Conservation (phyloP, 2,329 filamentous ascomycete genomes). For the Dactylellina haptotyla region DNA sequence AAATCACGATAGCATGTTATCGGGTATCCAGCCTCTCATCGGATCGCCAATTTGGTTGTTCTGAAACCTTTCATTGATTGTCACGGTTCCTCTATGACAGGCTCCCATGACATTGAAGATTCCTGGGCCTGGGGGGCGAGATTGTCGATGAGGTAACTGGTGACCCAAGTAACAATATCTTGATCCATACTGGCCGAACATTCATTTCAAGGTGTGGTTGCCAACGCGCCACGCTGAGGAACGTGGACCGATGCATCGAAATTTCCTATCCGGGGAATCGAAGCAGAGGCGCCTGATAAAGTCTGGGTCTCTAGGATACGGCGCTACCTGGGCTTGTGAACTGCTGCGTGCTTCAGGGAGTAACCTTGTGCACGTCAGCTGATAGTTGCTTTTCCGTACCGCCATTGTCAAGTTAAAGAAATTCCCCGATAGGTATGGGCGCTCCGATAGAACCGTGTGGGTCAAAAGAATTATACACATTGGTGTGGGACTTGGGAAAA, state of each 20-base stretch:
- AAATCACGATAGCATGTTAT: slow-evolving; percentile 44
- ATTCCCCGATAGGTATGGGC: slow-evolving; percentile 52
- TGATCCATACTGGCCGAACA: slow-evolving; percentile 43
- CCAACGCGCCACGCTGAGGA: slow-evolving; percentile 52
- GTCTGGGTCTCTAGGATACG: slow-evolving; percentile 31
- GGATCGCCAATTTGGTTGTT: slow-evolving; percentile 47
- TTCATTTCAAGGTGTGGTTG: slow-evolving; percentile 49
- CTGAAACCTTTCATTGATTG: slow-evolving; percentile 52
- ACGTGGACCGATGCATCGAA: slow-evolving; percentile 54
- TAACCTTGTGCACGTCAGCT: slow-evolving; percentile 50
- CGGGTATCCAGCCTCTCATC: slow-evolving; percentile 50
- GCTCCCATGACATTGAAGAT: slow-evolving; percentile 50
- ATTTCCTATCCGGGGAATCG: slow-evolving; percentile 53
- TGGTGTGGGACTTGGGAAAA: slow-evolving; percentile 32
- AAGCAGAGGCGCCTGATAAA: slow-evolving; percentile 50
- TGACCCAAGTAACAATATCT: slow-evolving; percentile 36
- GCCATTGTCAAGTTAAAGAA: slow-evolving; percentile 31
- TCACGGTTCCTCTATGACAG: slow-evolving; percentile 39
- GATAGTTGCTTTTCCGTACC: slow-evolving; percentile 52
- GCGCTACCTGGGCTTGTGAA: slow-evolving; percentile 54
- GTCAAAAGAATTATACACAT: slow-evolving; percentile 39
- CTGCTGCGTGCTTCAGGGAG: slow-evolving; percentile 33
- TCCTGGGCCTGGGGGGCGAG: slow-evolving; percentile 38
- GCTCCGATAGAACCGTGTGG: slow-evolving; percentile 43
- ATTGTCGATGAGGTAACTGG: slow-evolving; percentile 40